Conservation (phyloP, 2,329 filamentous ascomycete species). For the Colletotrichum abscissum region DNA sequence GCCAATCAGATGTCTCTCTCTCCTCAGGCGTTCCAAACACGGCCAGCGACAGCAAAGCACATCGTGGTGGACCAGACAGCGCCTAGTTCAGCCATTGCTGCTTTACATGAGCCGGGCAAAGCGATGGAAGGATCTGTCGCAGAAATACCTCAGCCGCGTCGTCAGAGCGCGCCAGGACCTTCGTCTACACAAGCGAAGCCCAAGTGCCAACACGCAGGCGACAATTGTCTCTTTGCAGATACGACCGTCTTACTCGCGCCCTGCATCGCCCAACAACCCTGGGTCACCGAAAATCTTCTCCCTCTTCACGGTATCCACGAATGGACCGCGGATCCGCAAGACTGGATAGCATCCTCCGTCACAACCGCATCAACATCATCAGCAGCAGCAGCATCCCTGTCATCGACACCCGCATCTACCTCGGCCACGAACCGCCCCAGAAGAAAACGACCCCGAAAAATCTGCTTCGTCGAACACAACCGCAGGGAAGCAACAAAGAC, state of each 20-base stretch:
- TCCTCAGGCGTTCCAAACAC: not conserved
- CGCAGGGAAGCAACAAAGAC: conserved; percentile 42
- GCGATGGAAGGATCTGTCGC: not conserved
- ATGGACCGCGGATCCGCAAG: conserved; percentile 47
- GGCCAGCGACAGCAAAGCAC: not conserved
- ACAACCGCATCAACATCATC: not conserved
- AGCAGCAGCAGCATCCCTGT: not conserved
- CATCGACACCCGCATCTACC: not conserved
- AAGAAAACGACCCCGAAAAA: conserved; percentile 16
- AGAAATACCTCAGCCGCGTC: not conserved
- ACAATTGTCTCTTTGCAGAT: conserved; percentile 51
- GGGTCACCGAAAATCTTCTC: conserved; percentile 52
- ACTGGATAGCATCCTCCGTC: conserved; percentile 43
- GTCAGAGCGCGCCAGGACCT: not conserved
- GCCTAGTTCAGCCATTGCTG: not conserved
- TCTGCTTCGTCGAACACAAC: conserved; percentile 52
- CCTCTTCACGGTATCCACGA: conserved; percentile 53
- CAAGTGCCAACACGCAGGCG: conserved; percentile 40
- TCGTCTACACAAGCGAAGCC: not conserved
- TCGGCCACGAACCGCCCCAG: not conserved
- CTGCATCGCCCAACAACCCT: conserved; percentile 49
- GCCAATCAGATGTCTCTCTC: conserved; percentile 33
- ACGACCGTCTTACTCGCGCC: conserved; percentile 55
- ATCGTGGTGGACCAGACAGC: not conserved
- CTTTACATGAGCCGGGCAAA: not conserved